These are phyloP conservation scores for Aegilops sharonensis DNA, from an alignment of 176 grass and related monocot genomes.

Conservation along the genomic window DNA sequence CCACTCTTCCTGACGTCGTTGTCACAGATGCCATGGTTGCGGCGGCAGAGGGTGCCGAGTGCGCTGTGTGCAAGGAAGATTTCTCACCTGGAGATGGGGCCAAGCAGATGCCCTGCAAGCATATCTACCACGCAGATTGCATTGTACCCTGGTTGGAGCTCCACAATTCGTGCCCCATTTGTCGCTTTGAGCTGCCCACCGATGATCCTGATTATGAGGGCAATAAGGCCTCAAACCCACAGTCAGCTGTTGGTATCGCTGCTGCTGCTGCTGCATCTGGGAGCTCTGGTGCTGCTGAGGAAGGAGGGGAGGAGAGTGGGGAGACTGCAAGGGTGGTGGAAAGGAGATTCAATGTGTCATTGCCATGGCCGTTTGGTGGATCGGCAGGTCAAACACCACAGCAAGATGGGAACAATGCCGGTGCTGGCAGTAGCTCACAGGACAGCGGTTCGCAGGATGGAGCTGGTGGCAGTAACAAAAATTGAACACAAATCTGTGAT, in stretches of 20 bases:
- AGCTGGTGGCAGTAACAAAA: conserved; percentile 33
- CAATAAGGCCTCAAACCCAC: conserved; percentile 33
- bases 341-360: conserved; percentile 60
- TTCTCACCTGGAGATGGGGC: conserved; percentile 75
- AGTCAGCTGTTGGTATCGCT: conserved; percentile 16
- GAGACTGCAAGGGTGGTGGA: conserved; percentile 38
- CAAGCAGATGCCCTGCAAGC: conserved; percentile 94
- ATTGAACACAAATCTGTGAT: conserved; percentile 31
- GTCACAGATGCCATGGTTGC: conserved; percentile 57
- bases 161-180: conserved; percentile 96
- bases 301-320: conserved; percentile 24
- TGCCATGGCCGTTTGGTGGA: conserved; percentile 71
- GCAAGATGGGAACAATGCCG: conserved; percentile 46
- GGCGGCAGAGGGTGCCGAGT: conserved; percentile 59
- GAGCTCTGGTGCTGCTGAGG: conserved; percentile 30
- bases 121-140: conserved; percentile 82
- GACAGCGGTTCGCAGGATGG: conserved; percentile 42
- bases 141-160: conserved; percentile 93
- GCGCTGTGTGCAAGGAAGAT: conserved; percentile 87
- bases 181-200: conserved; percentile 89
- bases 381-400: conserved; percentile 48
- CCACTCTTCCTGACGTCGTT: conserved; percentile 56
- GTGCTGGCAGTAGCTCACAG: conserved; percentile 47
- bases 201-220: conserved; percentile 86
- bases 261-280: conserved; percentile 24